Conservation (phyloP, 75 land plant genomes). For the Gnetum montanum region DNA sequence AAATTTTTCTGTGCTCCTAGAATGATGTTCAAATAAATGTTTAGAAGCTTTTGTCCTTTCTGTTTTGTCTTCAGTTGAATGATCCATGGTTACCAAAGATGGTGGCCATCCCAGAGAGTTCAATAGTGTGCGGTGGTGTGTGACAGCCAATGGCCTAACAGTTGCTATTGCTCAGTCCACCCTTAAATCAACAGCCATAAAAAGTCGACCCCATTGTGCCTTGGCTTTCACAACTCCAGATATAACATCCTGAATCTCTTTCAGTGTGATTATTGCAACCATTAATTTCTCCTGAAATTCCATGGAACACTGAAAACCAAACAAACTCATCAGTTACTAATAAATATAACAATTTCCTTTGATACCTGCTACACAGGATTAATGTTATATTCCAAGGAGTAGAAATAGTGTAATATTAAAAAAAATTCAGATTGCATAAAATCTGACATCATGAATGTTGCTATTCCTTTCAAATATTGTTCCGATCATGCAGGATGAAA, state of each 20-base stretch:
- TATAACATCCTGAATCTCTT: constrained; percentile 51
- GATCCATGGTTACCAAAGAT: constrained; percentile 37
- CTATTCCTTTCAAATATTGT: too few relatives aligned
- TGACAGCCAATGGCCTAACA: constrained; percentile 76
- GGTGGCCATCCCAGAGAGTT: constrained; percentile 93
- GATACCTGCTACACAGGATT: too few relatives aligned
- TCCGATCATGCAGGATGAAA: too few relatives aligned
- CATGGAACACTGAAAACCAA: background rate
- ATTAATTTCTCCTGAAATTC: constrained; percentile 24
- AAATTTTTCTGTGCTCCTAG: constrained; percentile 48
- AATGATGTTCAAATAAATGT: constrained; percentile 61
- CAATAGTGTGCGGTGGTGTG: constrained; percentile 69
- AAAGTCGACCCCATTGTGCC: constrained; percentile 70
- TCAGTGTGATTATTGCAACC: constrained; percentile 46
- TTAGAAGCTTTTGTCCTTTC: constrained; percentile 29
- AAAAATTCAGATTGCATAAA: too few relatives aligned
- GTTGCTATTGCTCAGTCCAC: constrained; percentile 79
- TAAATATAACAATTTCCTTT: too few relatives aligned
- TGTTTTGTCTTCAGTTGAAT: constrained; percentile 12
- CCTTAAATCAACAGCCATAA: constrained; percentile 81
- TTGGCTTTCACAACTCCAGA: constrained; percentile 29
- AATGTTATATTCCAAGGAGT: too few relatives aligned
- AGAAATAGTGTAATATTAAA: too few relatives aligned
- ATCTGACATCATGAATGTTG: too few relatives aligned
- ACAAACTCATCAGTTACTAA: too few relatives aligned